Percentiles rank a stretch among this genome's conserved stretches.
These are phyloP conservation scores for Clarireedia paspali DNA, from an alignment of 2,329 filamentous ascomycete genomes.

Conservation along the genomic window DNA sequence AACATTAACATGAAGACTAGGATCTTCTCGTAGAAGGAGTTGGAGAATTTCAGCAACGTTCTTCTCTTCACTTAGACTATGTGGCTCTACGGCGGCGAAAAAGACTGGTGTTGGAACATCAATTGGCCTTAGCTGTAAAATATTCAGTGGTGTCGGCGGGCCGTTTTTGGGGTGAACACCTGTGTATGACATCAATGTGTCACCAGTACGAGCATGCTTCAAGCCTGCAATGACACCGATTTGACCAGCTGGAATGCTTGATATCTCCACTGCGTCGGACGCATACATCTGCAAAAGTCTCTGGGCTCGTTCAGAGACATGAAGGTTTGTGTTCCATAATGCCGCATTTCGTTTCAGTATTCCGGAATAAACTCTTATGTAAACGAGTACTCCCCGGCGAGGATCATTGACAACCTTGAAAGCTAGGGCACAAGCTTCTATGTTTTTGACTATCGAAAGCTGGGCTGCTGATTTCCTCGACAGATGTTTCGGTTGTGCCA, in stretches of 20 bases:
- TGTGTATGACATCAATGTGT: conserved; percentile 75
- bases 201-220: conserved; percentile 86
- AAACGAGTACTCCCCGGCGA: conserved; percentile 79
- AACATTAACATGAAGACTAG: conserved; percentile 75
- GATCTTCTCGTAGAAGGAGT: conserved; percentile 82
- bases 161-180: conserved; percentile 51
- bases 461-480: conserved; percentile 33
- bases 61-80: conserved; percentile 72
- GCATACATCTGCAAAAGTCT: conserved; percentile 86
- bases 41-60: conserved; percentile 68
- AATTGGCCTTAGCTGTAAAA: conserved; percentile 78
- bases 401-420: conserved; percentile 95
- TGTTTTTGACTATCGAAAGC: conserved; percentile 35
- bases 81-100: conserved; percentile 85
- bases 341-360: conserved; percentile 63
- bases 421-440: conserved; percentile 61
- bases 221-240: conserved; percentile 90
- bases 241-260: conserved; percentile 73
- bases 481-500: conserved; percentile 24
- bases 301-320: conserved; percentile 70
- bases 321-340: conserved; percentile 82
- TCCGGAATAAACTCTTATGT: conserved; percentile 87
- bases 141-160: conserved; percentile 61
- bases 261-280: conserved; percentile 76
- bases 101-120: conserved; percentile 90